Evolutionary conservation across 176 grass and related monocot genomes (phyloP), one percentile per base, ranked within the genome.

Genomic region (Phyllostachys edulis): DNA sequence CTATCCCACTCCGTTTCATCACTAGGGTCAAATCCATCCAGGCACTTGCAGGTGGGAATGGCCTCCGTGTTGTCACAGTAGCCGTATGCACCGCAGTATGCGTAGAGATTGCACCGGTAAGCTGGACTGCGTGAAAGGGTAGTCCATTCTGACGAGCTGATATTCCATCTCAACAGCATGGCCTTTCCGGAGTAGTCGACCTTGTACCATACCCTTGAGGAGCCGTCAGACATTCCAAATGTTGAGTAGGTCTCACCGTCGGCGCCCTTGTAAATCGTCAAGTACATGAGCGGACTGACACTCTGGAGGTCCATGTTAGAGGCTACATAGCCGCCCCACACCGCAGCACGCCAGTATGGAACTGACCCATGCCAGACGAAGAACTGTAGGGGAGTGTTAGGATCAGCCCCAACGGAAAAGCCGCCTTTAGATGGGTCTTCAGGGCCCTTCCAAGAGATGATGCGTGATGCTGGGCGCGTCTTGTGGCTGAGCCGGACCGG

Each of bases 371-470:
- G 49, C 71, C 45, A 20, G 71, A 67, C 11, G 42, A 76, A 75
- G 5, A 1, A 24, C 46, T 84, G 60, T 9, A 49, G 23, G 16
- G 63, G 64, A 14, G 41, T 52, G 39, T 67, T 26, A 36, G 24
- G 69, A 44, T 94, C 75, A 14, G 18, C 20, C 20, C 44, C 20
- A 13, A 11, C 13, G 36, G 50, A 70, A 61, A 80, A 94, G n/a
- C 62, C 40, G 21, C 88, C 85, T 7, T 26, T 39, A 20, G 78
- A 65, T 0, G 92, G 92, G 9, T 91, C 68, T 0, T 82, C n/a
- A 7, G 32, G 32, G 2, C 32, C 32, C 32, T 34, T 34, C 32
- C 82, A 93, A 14, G 91, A 83, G 4, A 85, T 15, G 0, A 86
- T 17, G 14, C 20, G 41, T 54, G 42, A 7, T 46, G 63, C 14